Evolutionary conservation across 495 filamentous ascomycete genomes (phyloP), one percentile per base, ranked within the genome.

Genomic region (Glonium stellatum): DNA sequence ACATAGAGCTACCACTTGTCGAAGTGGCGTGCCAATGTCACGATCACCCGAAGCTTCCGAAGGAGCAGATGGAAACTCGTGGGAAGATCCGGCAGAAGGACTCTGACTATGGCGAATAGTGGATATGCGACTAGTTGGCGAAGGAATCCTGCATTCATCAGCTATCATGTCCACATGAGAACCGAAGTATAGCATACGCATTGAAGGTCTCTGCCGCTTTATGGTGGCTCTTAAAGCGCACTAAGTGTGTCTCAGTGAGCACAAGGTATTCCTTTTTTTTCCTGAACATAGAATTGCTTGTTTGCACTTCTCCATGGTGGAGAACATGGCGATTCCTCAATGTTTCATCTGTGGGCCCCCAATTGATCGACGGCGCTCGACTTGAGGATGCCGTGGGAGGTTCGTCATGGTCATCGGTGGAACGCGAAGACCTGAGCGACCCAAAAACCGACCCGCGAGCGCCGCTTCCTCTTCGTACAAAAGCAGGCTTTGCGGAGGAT

Each of bases 231-330:
- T 90, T 95, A 73, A 90, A 90, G 48, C 89, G 85, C 59, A 96
- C 70, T 41, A 98, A 70, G 71, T 95, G 86, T 23, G 83, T 83
- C 49, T 92, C 85, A 10, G 92, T 97, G 37, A 97, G 79, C n/a
- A 96, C 93, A 34, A 97, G 75, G 64, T 90, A 97, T 61, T 95
- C 90, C 67, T 83, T 88, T 75, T 88, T 92, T 70, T 89, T 87
- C 70, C 89, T 82, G 71, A 96, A 84, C 73, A 95, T 80, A 46
- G 87, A 83, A 27, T 85, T 82, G 36, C 88, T 88, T 1, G 86
- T 86, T 72, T 95, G 89, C 23, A 95, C 80, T 62, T 90, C 84
- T 2, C 89, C 89, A 71, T 87, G 81, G 58, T 87, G 81, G 15
- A 86, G 66, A 35, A 86, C 80, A 23, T 76, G 72, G 37, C 75